phyloP scores from a whole-genome alignment of 805 yeast genomes.

The Cyberlindnera bimundalis region DNA sequence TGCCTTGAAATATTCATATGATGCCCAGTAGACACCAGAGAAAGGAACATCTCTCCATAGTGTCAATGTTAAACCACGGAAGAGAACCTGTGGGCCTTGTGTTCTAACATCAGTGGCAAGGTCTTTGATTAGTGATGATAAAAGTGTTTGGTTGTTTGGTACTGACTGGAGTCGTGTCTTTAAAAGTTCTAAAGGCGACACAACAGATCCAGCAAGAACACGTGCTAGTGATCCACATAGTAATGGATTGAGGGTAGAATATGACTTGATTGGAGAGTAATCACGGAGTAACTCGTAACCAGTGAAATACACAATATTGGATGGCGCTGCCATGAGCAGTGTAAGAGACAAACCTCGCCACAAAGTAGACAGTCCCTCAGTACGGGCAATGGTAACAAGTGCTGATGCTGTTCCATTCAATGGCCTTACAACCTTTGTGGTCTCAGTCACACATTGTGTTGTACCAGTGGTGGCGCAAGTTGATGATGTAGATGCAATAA shows the following conservation, averaged over 20 bases:
- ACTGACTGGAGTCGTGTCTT: conserved; percentile 91
- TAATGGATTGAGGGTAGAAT: conserved; percentile 59
- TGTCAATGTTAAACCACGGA: conserved; percentile 83
- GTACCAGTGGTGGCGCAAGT: conserved; percentile 6
- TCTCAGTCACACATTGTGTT: conserved; percentile 25
- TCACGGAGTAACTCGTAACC: conserved; percentile 89
- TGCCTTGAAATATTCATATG: conserved; percentile 57
- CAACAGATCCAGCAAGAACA: conserved; percentile 73
- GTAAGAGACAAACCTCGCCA: conserved; percentile 91
- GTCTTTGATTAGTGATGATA: conserved; percentile 48
- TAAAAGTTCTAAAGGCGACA: conserved; percentile 84
- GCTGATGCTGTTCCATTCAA: conserved; percentile 75
- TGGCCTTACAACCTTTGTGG: conserved; percentile 16
- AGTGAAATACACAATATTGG: conserved; percentile 89
- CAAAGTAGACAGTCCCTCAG: conserved; percentile 73
- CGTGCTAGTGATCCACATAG: conserved; percentile 86
- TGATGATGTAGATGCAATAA: conserved; percentile 17
- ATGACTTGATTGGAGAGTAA: conserved; percentile 50
- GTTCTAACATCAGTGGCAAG: conserved; percentile 45
- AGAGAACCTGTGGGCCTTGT: conserved; percentile 63
- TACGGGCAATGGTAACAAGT: conserved; percentile 54
- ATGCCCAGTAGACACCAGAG: conserved; percentile 91
- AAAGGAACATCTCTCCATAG: conserved; percentile 98
- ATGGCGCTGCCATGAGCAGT: conserved; percentile 83
- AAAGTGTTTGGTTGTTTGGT: conserved; percentile 43